These are phyloP conservation scores for Alternaria conjuncta DNA, from an alignment of 2,329 filamentous ascomycete genomes.

Conservation along the genomic window DNA sequence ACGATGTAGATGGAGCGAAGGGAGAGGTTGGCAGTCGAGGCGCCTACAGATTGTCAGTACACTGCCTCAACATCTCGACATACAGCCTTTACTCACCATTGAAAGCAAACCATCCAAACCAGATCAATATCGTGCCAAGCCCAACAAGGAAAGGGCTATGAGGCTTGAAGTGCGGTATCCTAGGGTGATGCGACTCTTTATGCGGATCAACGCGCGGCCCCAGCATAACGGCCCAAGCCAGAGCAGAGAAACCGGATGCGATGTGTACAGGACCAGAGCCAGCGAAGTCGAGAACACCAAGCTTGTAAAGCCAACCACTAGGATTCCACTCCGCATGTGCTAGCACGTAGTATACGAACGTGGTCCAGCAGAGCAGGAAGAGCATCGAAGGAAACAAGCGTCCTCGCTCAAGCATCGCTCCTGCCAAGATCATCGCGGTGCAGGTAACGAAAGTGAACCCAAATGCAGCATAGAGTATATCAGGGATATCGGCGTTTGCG, in stretches of 20 bases:
- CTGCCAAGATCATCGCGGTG: constrained; percentile 44
- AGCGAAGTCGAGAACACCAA: constrained; percentile 76
- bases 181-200: constrained; percentile 52
- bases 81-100: constrained; percentile 45
- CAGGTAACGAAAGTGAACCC: constrained; percentile 45
- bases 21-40: constrained; percentile 57
- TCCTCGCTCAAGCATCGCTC: constrained; percentile 44
- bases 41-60: constrained; percentile 17
- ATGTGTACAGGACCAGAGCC: constrained; percentile 79
- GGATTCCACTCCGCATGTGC: constrained; percentile 81
- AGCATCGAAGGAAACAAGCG: constrained; percentile 40
- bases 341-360: constrained; percentile 53
- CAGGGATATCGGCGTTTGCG: constrained; percentile 41
- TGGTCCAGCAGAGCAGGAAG: constrained; percentile 45
- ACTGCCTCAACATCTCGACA: too few relatives aligned
- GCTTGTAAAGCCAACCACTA: constrained; percentile 72
- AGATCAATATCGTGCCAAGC: constrained; percentile 69
- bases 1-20: constrained; percentile 62
- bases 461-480: constrained; percentile 43
- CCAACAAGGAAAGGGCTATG: constrained; percentile 79
- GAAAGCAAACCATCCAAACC: constrained; percentile 47
- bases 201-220: constrained; percentile 70
- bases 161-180: constrained; percentile 68
- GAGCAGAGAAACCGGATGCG: constrained; percentile 71
- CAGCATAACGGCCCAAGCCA: constrained; percentile 76